Percentiles rank a stretch among this genome's conserved stretches.
Evolutionary conservation across 23 red algal species (phyloP).

Genomic region (Gracilaria domingensis): DNA sequence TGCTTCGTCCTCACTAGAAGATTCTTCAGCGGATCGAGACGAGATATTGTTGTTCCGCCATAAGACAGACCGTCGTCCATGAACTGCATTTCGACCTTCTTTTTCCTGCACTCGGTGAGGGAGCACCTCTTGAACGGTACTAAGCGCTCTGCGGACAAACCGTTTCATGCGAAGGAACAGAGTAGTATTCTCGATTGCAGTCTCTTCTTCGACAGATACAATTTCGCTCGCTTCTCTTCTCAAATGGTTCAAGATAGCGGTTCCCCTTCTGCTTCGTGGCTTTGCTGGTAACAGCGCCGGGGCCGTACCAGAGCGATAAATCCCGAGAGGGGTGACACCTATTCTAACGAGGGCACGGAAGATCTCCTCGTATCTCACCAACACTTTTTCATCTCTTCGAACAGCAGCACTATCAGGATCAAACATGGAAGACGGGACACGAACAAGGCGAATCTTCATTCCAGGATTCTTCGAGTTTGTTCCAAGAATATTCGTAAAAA

Average conservation of each 20-base stretch:
- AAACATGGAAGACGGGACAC: conserved; percentile 53
- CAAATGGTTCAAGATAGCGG: conserved; percentile 23
- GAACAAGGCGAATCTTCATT: conserved; percentile 71
- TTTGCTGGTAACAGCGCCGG: conserved; percentile 65
- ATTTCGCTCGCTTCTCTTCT: conserved; percentile 11
- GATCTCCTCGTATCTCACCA: conserved; percentile 48
- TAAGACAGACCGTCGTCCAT: background rate
- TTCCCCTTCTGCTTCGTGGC: conserved; percentile 35
- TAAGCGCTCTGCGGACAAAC: conserved; percentile 27
- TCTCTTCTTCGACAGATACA: background rate
- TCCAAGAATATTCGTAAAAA: conserved; percentile 70
- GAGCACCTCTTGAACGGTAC: conserved; percentile 21
- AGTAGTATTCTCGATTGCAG: background rate
- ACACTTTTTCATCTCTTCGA: background rate
- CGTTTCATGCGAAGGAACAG: background rate
- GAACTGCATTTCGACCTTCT: conserved; percentile 19
- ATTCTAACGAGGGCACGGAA: conserved; percentile 64
- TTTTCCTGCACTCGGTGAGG: conserved; percentile 7
- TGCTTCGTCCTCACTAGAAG: background rate
- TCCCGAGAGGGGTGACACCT: conserved; percentile 77
- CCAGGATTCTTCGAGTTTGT: conserved; percentile 4
- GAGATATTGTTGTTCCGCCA: background rate
- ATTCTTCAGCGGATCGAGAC: conserved; percentile 14
- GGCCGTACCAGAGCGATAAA: conserved; percentile 89
- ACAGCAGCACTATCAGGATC: background rate